Conservation (phyloP, 176 grass and related monocot genomes). For the Musa acuminata region DNA sequence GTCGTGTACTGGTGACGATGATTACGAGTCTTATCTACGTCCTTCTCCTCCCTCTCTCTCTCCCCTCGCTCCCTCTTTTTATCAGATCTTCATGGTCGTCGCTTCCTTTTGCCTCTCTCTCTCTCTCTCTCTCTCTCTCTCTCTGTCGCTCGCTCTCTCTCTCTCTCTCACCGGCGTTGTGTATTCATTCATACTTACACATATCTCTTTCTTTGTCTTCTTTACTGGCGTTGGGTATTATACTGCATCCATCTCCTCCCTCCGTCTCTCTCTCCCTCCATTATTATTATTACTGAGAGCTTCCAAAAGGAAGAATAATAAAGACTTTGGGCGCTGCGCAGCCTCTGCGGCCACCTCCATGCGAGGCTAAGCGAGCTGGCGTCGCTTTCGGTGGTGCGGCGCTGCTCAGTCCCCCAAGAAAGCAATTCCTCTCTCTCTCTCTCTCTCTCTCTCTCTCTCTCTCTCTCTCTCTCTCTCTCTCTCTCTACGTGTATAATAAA, state of each 20-base stretch:
- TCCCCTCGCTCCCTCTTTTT: too few species aligned
- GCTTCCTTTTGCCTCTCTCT: background rate
- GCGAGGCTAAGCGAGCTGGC: conserved; percentile 8
- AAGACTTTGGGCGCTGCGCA: background rate
- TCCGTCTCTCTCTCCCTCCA: too few species aligned
- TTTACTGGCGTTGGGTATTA: too few species aligned
- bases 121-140: too few species aligned
- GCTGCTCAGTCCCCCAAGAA: conserved; percentile 11
- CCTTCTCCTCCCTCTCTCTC: background rate
- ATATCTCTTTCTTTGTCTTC: too few species aligned
- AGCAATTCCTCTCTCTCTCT: background rate
- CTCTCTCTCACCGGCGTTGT: background rate
- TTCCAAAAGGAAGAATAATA: conserved; percentile 3
- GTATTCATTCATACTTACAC: background rate
- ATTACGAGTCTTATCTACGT: background rate
- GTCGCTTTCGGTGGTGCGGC: conserved; percentile 65
- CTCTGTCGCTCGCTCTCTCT: background rate
- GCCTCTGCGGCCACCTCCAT: background rate
- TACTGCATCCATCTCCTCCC: too few species aligned
- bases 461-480: too few species aligned
- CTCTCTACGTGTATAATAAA: background rate
- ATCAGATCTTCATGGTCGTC: too few species aligned
- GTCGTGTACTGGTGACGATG: background rate
- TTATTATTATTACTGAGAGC: too few species aligned
- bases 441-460: too few species aligned